Conservation (phyloP, 2,329 filamentous ascomycete species). For the Fusarium globosum region DNA sequence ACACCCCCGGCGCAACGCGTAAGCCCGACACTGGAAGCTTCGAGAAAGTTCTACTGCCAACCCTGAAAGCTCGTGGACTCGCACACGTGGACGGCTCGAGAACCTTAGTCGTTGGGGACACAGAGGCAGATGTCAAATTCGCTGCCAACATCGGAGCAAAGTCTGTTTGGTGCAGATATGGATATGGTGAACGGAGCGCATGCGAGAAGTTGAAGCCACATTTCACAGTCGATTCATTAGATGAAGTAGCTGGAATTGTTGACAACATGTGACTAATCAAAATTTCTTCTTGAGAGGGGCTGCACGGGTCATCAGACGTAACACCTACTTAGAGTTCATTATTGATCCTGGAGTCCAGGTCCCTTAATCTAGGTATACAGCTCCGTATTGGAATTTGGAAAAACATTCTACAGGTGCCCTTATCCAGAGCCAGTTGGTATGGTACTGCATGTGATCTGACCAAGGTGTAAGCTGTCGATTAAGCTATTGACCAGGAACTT, state of each 20-base stretch:
- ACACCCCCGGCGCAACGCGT: background rate
- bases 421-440: background rate
- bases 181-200: conserved; percentile 16
- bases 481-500: background rate
- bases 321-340: background rate
- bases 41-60: background rate
- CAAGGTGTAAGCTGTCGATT: background rate
- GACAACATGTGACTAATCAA: background rate
- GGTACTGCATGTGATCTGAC: background rate
- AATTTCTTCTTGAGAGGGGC: background rate
- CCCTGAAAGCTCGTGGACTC: background rate
- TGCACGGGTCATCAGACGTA: too few relatives aligned
- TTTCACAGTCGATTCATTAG: background rate
- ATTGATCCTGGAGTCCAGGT: too few relatives aligned
- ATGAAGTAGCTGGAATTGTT: background rate
- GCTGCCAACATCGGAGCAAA: conserved; percentile 4
- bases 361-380: background rate
- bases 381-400: background rate
- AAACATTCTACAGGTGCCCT: background rate
- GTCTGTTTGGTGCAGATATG: conserved; percentile 16
- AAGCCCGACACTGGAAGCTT: conserved; percentile 9
- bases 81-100: background rate
- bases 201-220: background rate
- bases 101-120: conserved; percentile 3
- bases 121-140: conserved; percentile 1